Percentiles rank a stretch among this genome's conserved stretches.
These are phyloP conservation scores for Verticillium alfalfae DNA, from an alignment of 2,329 filamentous ascomycete genomes.

Conservation along the genomic window DNA sequence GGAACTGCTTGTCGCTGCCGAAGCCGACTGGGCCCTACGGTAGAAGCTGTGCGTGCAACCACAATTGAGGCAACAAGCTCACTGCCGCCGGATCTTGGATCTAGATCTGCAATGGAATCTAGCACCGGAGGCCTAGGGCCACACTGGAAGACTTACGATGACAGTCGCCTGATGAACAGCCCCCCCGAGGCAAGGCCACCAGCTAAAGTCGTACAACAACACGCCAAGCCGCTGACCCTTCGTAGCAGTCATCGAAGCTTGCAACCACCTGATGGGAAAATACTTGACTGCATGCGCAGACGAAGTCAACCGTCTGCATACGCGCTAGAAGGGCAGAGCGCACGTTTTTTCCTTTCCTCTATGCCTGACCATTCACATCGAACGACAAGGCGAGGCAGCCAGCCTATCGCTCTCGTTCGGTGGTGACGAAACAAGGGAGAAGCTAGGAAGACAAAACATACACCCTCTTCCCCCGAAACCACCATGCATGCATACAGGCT, in stretches of 20 bases:
- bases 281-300: neutral
- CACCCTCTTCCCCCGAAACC: neutral
- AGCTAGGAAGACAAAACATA: neutral
- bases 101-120: neutral
- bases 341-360: neutral
- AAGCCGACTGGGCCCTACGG: neutral
- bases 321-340: neutral
- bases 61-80: neutral
- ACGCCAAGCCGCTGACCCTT: neutral
- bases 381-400: too few relatives aligned
- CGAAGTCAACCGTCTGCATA: neutral
- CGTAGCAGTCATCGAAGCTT: neutral
- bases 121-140: neutral
- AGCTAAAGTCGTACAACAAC: neutral
- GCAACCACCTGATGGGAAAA: neutral
- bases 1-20: neutral
- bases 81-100: neutral
- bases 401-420: neutral
- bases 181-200: too few relatives aligned
- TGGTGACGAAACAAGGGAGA: neutral
- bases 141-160: neutral
- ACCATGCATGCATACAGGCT: neutral
- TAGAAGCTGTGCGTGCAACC: neutral
- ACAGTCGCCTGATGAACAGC: neutral
- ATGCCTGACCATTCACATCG: neutral